Percentiles rank a stretch among this genome's conserved stretches.
These are phyloP conservation scores for Darksidea phi DNA, from an alignment of 495 filamentous ascomycete genomes.

Conservation along the genomic window DNA sequence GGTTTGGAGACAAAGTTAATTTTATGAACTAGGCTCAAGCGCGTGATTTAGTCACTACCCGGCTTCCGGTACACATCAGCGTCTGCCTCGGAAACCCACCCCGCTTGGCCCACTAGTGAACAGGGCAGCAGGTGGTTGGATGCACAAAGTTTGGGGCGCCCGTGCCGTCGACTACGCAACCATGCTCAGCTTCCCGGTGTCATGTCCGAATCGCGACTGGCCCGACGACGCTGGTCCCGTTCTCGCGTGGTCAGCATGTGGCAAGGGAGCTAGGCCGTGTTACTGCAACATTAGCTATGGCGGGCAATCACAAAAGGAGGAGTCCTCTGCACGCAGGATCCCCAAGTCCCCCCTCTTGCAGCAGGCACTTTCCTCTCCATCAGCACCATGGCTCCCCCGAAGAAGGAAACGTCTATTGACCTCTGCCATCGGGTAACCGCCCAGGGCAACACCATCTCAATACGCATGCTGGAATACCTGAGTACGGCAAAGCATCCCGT, in stretches of 20 bases:
- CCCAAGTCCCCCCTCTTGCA: background rate
- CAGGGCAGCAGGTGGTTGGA: background rate
- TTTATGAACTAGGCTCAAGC: no score
- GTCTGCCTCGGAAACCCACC: background rate
- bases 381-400: slow-evolving; percentile 34
- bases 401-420: slow-evolving; percentile 34
- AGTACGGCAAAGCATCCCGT: slow-evolving; percentile 49
- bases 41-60: no score
- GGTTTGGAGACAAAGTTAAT: no score
- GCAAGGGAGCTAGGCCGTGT: background rate
- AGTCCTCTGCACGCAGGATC: background rate
- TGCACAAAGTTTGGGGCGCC: background rate
- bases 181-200: background rate
- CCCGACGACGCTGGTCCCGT: background rate
- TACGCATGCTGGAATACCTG: slow-evolving; percentile 58
- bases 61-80: background rate
- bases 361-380: background rate
- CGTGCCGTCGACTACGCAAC: no score
- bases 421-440: slow-evolving; percentile 43
- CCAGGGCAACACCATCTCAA: slow-evolving; percentile 52
- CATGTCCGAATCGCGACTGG: background rate
- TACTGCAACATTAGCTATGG: background rate
- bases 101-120: background rate
- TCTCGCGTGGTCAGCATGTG: background rate
- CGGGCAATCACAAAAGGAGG: background rate